These are phyloP conservation scores for Suillus brevipes DNA, from an alignment of 768 basidiomycete species.

Conservation along the genomic window DNA sequence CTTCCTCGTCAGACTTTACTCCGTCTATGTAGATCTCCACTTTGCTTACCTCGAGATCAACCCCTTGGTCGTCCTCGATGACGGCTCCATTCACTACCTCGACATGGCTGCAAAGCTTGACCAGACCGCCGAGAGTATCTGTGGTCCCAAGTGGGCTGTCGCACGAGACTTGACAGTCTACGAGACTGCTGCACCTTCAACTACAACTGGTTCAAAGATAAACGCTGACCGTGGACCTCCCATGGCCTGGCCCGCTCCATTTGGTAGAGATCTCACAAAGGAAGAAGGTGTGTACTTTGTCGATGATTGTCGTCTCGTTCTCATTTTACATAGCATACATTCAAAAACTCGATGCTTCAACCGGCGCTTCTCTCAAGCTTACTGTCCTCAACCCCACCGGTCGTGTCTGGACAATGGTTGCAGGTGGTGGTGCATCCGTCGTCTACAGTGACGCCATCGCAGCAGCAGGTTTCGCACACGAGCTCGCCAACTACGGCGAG, in stretches of 20 bases:
- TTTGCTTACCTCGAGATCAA: slow-evolving; percentile 99
- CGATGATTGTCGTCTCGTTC: neutral
- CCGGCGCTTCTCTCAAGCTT: slow-evolving; percentile 96
- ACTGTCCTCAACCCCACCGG: slow-evolving; percentile 95
- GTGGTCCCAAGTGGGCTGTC: slow-evolving; percentile 98
- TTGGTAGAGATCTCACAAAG: slow-evolving; percentile 96
- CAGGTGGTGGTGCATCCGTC: slow-evolving; percentile 86
- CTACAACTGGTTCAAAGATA: slow-evolving; percentile 47
- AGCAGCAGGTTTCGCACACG: slow-evolving; percentile 93
- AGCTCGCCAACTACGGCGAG: slow-evolving; percentile 99
- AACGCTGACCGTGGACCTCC: slow-evolving; percentile 94
- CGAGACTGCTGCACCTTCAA: slow-evolving; percentile 44
- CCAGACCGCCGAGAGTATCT: slow-evolving; percentile 97
- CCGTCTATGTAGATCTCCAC: slow-evolving; percentile 97
- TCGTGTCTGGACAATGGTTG: slow-evolving; percentile 99
- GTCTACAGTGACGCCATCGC: slow-evolving; percentile 77
- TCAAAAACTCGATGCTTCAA: slow-evolving; percentile 95
- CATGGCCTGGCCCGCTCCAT: slow-evolving; percentile 95
- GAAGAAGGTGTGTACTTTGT: slow-evolving; percentile 56
- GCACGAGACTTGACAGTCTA: slow-evolving; percentile 86
- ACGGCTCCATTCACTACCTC: slow-evolving; percentile 82
- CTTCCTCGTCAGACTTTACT: slow-evolving; percentile 93
- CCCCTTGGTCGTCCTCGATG: slow-evolving; percentile 93
- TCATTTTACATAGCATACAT: slow-evolving; percentile 68
- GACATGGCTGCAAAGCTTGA: slow-evolving; percentile 99